A percentile compares a stretch with the other conserved stretches of the same genome.
phyloP scores from a whole-genome alignment of 2,329 filamentous ascomycete genomes.

The Juglanconis juglandina region DNA sequence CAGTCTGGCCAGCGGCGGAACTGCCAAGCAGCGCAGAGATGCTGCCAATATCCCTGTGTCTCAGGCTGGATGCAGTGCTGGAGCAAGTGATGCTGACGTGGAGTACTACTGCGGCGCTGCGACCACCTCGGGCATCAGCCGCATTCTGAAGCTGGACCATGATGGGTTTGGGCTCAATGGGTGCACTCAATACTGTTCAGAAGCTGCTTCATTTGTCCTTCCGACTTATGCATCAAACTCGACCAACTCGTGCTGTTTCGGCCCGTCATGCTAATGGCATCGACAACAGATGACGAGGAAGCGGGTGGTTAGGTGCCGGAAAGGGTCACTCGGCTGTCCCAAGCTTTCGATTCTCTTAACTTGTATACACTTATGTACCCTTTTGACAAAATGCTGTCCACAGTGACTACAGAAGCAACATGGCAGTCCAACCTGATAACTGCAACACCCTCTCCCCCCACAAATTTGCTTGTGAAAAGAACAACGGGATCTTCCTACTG shows the following conservation, averaged over 20 bases:
- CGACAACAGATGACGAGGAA: not conserved
- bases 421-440: too few species aligned
- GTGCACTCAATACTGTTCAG: constrained; percentile 15
- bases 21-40: not conserved
- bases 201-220: constrained; percentile 7
- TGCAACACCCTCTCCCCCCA: too few species aligned
- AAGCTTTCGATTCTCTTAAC: not conserved
- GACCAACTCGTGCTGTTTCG: constrained; percentile 16
- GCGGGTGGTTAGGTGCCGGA: not conserved
- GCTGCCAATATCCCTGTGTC: not conserved
- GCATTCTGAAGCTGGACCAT: constrained; percentile 17
- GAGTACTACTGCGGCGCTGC: not conserved
- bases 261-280: not conserved
- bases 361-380: too few species aligned
- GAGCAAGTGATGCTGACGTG: constrained; percentile 1
- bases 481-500: too few species aligned
- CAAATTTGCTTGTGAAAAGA: too few species aligned
- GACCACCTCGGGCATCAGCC: constrained; percentile 7
- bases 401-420: too few species aligned
- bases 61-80: constrained; percentile 1
- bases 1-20: constrained; percentile 6
- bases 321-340: not conserved
- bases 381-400: too few species aligned
- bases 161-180: constrained; percentile 14
- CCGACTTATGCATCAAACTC: constrained; percentile 9